A percentile compares a stretch with the other conserved stretches of the same genome.
Evolutionary conservation across 2,329 filamentous ascomycete species (phyloP).

Genomic region (Pseudogymnoascus sp.): DNA sequence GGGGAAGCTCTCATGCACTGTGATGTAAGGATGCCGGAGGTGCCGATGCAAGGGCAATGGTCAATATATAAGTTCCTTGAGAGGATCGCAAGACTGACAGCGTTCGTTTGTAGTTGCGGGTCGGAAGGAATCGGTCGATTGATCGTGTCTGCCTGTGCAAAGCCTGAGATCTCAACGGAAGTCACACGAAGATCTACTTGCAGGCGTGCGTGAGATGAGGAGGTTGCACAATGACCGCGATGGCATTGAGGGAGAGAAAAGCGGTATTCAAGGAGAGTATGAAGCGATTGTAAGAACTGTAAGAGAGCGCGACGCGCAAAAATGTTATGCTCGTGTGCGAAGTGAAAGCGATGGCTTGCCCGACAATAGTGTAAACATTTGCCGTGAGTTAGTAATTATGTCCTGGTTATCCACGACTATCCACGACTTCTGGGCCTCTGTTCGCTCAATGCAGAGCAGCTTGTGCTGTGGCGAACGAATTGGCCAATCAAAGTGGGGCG

Average conservation of each 20-base stretch:
- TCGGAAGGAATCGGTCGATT: background rate
- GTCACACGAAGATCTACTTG: slow-evolving; percentile 7
- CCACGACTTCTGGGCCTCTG: slow-evolving; percentile 1
- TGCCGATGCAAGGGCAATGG: background rate
- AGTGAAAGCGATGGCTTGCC: background rate
- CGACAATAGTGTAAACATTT: slow-evolving; percentile 1
- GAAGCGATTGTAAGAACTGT: background rate
- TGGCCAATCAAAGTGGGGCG: slow-evolving; percentile 3
- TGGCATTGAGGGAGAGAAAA: slow-evolving; percentile 2
- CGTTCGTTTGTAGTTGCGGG: background rate
- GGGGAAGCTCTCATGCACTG: slow-evolving; percentile 6
- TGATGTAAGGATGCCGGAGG: slow-evolving; percentile 3
- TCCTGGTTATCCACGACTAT: slow-evolving; percentile 2
- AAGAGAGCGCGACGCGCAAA: slow-evolving; percentile 3
- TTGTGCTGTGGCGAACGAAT: slow-evolving; percentile 1
- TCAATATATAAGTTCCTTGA: background rate
- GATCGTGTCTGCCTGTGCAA: background rate
- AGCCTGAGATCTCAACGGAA: slow-evolving; percentile 4
- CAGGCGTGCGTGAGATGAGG: slow-evolving; percentile 1
- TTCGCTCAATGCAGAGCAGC: slow-evolving; percentile 1
- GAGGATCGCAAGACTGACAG: background rate
- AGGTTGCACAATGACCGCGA: slow-evolving; percentile 4
- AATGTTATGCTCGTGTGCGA: background rate
- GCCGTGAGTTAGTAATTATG: slow-evolving; percentile 5
- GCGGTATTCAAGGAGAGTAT: background rate